phyloP scores from a whole-genome alignment of 1,284 basidiomycete genomes.

The Schizophyllum amplum region DNA sequence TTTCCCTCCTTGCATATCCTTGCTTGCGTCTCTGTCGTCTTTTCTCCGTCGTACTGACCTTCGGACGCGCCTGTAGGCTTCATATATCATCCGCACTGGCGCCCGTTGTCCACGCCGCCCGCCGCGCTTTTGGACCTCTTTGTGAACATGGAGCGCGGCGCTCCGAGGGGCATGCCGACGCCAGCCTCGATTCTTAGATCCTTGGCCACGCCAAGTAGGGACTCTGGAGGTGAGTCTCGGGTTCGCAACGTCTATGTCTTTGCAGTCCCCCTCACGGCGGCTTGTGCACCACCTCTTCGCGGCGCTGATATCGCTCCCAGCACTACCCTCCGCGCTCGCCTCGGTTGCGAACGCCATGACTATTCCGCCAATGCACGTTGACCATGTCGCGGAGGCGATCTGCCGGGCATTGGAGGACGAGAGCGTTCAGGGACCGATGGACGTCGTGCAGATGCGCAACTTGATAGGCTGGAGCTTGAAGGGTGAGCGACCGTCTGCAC shows the following conservation, averaged over 20 bases:
- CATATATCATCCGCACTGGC: slow-evolving; percentile 91
- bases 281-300: too few species aligned
- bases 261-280: too few species aligned
- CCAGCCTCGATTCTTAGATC: not conserved
- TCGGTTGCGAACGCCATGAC: slow-evolving; percentile 73
- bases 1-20: too few species aligned
- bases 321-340: slow-evolving; percentile 40
- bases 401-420: slow-evolving; percentile 42
- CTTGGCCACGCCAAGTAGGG: not conserved
- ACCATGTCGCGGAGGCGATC: slow-evolving; percentile 88
- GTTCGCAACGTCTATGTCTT: not conserved
- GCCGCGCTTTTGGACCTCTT: slow-evolving; percentile 83
- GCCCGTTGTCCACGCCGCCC: slow-evolving; percentile 81
- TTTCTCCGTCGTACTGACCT: too few species aligned
- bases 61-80: slow-evolving; percentile 71
- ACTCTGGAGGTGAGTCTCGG: not conserved
- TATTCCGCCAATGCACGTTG: slow-evolving; percentile 89
- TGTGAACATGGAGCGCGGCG: slow-evolving; percentile 50
- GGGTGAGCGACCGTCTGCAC: too few species aligned
- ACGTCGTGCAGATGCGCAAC: slow-evolving; percentile 68
- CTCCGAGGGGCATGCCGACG: slow-evolving; percentile 27
- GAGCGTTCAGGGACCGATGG: slow-evolving; percentile 63
- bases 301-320: slow-evolving; percentile 1
- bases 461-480: slow-evolving; percentile 52
- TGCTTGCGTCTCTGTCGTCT: too few species aligned